phyloP scores from a whole-genome alignment of 441 rosid genomes.

The Capsella rubella region DNA sequence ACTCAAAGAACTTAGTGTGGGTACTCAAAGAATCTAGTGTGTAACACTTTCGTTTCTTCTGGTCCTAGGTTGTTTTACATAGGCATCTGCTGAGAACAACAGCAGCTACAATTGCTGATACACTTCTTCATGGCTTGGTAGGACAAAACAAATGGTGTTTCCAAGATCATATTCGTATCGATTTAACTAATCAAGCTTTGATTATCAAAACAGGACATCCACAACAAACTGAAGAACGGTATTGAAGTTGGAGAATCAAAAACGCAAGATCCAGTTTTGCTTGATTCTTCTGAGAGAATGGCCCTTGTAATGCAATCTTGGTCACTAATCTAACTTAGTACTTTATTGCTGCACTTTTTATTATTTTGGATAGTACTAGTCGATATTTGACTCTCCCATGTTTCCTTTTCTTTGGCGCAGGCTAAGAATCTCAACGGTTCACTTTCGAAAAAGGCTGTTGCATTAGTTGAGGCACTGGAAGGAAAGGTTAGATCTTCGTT shows the following conservation, averaged over 20 bases:
- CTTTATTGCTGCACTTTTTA: constrained; percentile 13
- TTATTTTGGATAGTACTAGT: constrained; percentile 5
- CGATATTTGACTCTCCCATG: constrained; percentile 16
- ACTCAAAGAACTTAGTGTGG: constrained; percentile 4
- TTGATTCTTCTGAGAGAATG: constrained; percentile 69
- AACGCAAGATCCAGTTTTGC: constrained; percentile 55
- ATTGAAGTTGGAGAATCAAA: constrained; percentile 69
- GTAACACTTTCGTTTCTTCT: constrained; percentile 31
- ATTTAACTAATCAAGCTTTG: constrained; percentile 31
- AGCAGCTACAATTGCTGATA: constrained; percentile 74
- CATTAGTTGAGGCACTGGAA: constrained; percentile 79
- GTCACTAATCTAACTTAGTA: constrained; percentile 16
- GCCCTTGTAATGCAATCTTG: constrained; percentile 63
- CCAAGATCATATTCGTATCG: constrained; percentile 19
- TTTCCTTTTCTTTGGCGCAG: constrained; percentile 48
- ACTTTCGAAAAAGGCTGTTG: constrained; percentile 77
- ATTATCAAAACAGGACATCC: constrained; percentile 59
- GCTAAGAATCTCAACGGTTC: constrained; percentile 81
- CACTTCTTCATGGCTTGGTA: constrained; percentile 81
- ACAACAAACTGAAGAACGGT: constrained; percentile 87
- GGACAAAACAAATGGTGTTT: constrained; percentile 32
- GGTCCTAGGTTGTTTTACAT: constrained; percentile 81
- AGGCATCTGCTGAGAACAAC: constrained; percentile 90
- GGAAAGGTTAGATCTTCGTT: constrained; percentile 70
- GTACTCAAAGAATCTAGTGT: constrained; percentile 10